Base-by-base conservation (phyloP, 2,329 filamentous ascomycete species). In the Biscogniauxia marginata region DNA sequence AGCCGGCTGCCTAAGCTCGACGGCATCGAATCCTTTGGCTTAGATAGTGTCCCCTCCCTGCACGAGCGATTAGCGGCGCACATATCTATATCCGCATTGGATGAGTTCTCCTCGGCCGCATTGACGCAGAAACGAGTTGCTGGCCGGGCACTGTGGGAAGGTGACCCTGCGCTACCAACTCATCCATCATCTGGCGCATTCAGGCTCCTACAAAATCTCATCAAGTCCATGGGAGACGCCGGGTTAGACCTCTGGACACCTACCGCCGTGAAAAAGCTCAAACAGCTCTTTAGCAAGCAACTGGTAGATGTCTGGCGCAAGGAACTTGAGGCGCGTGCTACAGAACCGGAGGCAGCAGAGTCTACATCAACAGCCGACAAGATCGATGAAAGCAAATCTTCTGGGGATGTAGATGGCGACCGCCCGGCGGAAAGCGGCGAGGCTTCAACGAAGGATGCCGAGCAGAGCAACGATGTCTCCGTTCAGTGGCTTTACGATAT, bases 161-260 rank as follows among this genome's bases (percentile, higher is more conserved):
- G 90, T 0, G 78, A 84, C 39, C 89, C 90, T 0, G 78, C 84
- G 22, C 71, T 96, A 45, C 93, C 93, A 0, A 80, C 85, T 5
- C 90, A 95, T 66, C 91, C 91, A 1, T 93, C 91, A 0, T 86
- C 90, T 0, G 79, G 81, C 19, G 77, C 85, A 0, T 96, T 96
- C 68, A 83, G 81, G 57, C 86, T 96, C 53, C 67, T 97, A 49
- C 84, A 85, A 21, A 79, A 79, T 46, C 68, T 96, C 23, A 83
- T 84, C 4, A 74, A 76, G 48, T 77, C 80, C 4, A 96, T 97
- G 91, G 82, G 82, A 3, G 76, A 80, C 11, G 77, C 82, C 3
- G 93, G 93, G 0, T 77, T 83, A 47, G 93, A 97, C 70, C 72
- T 97, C 2, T 98, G 93, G 93, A 92, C 87, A 52, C 80, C 84